Conservation (phyloP, 192 early-diverging fungal species). For the Globomyces pollinis-pini region DNA sequence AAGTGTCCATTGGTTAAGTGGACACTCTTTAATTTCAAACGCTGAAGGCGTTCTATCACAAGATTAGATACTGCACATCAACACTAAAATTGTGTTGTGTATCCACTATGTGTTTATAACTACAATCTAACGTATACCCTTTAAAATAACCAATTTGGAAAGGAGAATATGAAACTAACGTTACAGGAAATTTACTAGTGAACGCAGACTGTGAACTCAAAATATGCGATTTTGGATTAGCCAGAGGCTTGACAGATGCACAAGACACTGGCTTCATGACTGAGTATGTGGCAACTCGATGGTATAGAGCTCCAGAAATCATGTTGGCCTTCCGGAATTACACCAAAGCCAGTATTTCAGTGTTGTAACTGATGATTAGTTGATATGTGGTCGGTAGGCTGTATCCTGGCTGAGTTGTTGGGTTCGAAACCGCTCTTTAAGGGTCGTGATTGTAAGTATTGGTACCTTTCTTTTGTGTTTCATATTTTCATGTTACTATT, state of each 20-base stretch:
- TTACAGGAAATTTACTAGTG: conserved; percentile 78
- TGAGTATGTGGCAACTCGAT: conserved; percentile 90
- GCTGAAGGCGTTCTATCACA: conserved; percentile 4
- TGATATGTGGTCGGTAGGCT: conserved; percentile 23
- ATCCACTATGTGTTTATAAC: too few relatives aligned
- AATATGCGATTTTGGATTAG: conserved; percentile 25
- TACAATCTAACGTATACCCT: too few relatives aligned
- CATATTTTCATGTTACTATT: background rate
- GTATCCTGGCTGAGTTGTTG: conserved; percentile 16
- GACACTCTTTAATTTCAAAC: background rate
- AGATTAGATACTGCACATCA: too few relatives aligned
- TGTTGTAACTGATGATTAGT: conserved; percentile 3
- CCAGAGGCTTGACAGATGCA: conserved; percentile 47
- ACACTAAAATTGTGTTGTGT: too few relatives aligned
- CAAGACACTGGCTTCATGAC: conserved; percentile 87
- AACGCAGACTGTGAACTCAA: conserved; percentile 90
- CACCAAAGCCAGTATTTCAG: conserved; percentile 66
- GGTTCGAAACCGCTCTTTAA: conserved; percentile 15
- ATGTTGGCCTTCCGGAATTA: conserved; percentile 92
- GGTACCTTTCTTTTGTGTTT: background rate
- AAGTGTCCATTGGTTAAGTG: too few relatives aligned
- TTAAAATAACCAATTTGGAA: conserved; percentile 34
- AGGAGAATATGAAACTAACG: too few relatives aligned
- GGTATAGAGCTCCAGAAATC: conserved; percentile 93
- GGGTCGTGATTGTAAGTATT: conserved; percentile 9